Evolutionary conservation across 495 filamentous ascomycete genomes (phyloP), one percentile per base, ranked within the genome.

Genomic region (Aspergillus ostianus): DNA sequence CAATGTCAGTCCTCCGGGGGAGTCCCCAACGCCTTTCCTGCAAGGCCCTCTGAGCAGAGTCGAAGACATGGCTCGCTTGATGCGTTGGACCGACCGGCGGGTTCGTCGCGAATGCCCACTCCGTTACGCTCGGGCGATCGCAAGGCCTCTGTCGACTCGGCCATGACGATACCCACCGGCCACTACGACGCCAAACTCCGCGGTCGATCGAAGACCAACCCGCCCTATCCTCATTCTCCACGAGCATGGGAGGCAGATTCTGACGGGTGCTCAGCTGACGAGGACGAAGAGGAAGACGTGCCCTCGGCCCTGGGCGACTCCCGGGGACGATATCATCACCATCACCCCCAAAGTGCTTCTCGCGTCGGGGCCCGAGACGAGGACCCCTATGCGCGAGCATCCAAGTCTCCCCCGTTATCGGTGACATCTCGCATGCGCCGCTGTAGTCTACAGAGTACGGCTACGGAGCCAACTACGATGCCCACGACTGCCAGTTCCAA

Each of bases 341-440:
- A 41, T 4, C 27, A 17, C n/a, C 8, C 48, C 29, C 47, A 23
- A 10, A 52, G 18, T 20, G n/a, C 19, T 15, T 26, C 50, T 23
- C 48, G 29, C 19, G 18, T 41, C 5, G 36, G n/a, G 6, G n/a
- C 4, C 6, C 8, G 36, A 46, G 48, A 49, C 47, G 41, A 53
- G n/a, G 67, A 70, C 36, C 48, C 59, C 30, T 67, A 72, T 18
- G 63, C 58, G 10, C 63, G 59, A 8, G 61, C 69, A 17, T 67
- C 73, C n/a, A 74, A 69, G 65, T 77, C 75, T 1, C 71, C 75
- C 7, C 74, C 75, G 12, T 62, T 79, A 20, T 76, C 77, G 0
- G 68, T 77, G 5, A 79, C 77, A 0, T 74, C 75, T 12, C 70
- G 73, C n/a, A 79, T 79, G 77, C 74, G 77, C n/a, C 71, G 70